Evolutionary conservation across 1,284 basidiomycete genomes (phyloP).

Genomic region (Rhodotorula mucilaginosa): DNA sequence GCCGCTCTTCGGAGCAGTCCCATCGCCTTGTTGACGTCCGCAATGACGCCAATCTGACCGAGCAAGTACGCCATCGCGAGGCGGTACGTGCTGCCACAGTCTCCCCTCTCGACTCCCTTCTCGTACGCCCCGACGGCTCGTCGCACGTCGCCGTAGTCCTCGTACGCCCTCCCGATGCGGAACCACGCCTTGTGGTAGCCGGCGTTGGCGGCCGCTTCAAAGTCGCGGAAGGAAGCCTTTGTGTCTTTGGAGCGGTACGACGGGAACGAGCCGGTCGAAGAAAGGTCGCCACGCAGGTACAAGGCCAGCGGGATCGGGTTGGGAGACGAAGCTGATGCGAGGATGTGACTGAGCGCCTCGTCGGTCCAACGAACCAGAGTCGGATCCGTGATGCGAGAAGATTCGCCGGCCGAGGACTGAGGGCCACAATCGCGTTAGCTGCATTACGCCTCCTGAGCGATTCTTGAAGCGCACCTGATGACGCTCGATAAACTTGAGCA

Average conservation of each 20-base stretch:
- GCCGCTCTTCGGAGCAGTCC: constrained; percentile 75
- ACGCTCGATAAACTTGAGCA: constrained; percentile 73
- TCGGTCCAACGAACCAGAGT: constrained; percentile 63
- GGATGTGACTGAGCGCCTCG: constrained; percentile 63
- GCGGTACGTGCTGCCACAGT: constrained; percentile 60
- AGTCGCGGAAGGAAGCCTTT: constrained; percentile 76
- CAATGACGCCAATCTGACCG: constrained; percentile 71
- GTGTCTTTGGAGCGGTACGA: constrained; percentile 61
- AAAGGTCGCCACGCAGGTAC: constrained; percentile 69
- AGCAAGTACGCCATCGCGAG: constrained; percentile 87
- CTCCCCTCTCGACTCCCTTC: constrained; percentile 66
- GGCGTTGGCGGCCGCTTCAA: constrained; percentile 71
- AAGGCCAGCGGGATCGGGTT: constrained; percentile 66
- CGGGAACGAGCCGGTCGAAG: constrained; percentile 61
- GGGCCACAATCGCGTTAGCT: background rate
- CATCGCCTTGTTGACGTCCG: constrained; percentile 61
- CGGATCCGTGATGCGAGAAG: constrained; percentile 62
- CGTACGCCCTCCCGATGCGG: constrained; percentile 83
- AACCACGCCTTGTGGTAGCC: constrained; percentile 80
- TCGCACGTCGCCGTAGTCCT: constrained; percentile 51
- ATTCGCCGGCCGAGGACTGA: constrained; percentile 52
- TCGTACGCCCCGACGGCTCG: constrained; percentile 80
- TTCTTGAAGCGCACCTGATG: constrained; percentile 46
- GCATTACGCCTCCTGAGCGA: background rate
- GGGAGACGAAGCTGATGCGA: constrained; percentile 52